Percentiles rank a stretch among this genome's conserved stretches.
Evolutionary conservation across 768 basidiomycete genomes (phyloP).

Genomic region (Pholiota conissans): DNA sequence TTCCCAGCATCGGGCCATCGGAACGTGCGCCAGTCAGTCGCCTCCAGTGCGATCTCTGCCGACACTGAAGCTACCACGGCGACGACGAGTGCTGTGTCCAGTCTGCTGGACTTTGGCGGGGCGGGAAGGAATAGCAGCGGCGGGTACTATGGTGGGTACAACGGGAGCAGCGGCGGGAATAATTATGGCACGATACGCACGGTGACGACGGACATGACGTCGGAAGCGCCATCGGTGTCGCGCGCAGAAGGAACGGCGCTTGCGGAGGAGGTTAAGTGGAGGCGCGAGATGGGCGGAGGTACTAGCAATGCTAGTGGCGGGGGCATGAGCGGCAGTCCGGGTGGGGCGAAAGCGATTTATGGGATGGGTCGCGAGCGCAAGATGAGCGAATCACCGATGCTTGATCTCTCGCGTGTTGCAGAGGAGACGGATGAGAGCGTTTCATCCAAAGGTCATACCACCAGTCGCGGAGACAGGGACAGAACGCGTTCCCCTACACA

Average conservation of each 20-base stretch:
- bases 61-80: conserved; percentile 21
- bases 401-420: conserved; percentile 65
- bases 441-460: conserved; percentile 29
- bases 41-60: conserved; percentile 49
- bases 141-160: neutral
- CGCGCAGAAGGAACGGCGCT: conserved; percentile 68
- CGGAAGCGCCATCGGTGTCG: conserved; percentile 68
- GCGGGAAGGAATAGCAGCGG: conserved; percentile 4
- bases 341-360: conserved; percentile 8
- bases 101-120: conserved; percentile 54
- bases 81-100: conserved; percentile 55
- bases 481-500: conserved; percentile 10
- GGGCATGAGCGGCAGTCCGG: conserved; percentile 5
- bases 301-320: conserved; percentile 13
- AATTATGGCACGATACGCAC: conserved; percentile 81
- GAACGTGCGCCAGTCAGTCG: conserved; percentile 59
- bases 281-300: neutral
- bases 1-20: neutral
- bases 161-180: conserved; percentile 32
- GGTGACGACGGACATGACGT: conserved; percentile 80
- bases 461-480: neutral
- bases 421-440: conserved; percentile 70
- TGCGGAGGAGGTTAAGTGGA: conserved; percentile 47
- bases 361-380: conserved; percentile 51
- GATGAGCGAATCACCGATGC: conserved; percentile 58